Conservation (phyloP, 768 basidiomycete species). For the Leccinum variicolor region DNA sequence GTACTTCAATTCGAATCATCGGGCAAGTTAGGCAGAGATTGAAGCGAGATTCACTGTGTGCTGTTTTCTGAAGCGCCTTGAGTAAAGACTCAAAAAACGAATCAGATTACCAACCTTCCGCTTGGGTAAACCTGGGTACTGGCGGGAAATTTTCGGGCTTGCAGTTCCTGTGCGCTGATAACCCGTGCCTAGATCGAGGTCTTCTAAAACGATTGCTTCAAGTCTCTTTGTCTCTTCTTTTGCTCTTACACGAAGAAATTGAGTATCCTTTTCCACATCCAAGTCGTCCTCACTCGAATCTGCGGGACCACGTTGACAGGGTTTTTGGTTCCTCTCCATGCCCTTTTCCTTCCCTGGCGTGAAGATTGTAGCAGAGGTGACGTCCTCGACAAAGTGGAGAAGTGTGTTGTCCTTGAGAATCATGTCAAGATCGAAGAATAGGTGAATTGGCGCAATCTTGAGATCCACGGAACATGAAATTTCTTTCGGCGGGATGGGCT, state of each 20-base stretch:
- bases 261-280: conserved; percentile 15
- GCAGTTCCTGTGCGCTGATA: conserved; percentile 30
- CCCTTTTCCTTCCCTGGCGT: conserved; percentile 2
- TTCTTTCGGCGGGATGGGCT: background rate
- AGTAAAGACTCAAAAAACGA: conserved; percentile 1
- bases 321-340: background rate
- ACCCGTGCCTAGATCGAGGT: conserved; percentile 52
- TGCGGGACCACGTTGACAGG: conserved; percentile 1
- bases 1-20: conserved; percentile 64
- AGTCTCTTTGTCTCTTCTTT: conserved; percentile 41
- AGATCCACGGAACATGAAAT: conserved; percentile 25
- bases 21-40: conserved; percentile 42
- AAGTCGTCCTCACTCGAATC: conserved; percentile 11
- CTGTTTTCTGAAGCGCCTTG: conserved; percentile 8
- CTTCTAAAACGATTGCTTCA: conserved; percentile 54
- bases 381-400: conserved; percentile 48
- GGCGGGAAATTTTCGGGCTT: conserved; percentile 5
- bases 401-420: conserved; percentile 37
- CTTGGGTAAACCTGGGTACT: conserved; percentile 1
- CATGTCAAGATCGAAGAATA: conserved; percentile 68
- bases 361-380: conserved; percentile 25
- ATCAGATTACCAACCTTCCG: conserved; percentile 15
- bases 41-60: conserved; percentile 4
- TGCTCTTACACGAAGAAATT: conserved; percentile 14
- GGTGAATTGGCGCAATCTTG: conserved; percentile 59